phyloP scores from a whole-genome alignment of 768 basidiomycete species.

The Tricholoma saponaceum region DNA sequence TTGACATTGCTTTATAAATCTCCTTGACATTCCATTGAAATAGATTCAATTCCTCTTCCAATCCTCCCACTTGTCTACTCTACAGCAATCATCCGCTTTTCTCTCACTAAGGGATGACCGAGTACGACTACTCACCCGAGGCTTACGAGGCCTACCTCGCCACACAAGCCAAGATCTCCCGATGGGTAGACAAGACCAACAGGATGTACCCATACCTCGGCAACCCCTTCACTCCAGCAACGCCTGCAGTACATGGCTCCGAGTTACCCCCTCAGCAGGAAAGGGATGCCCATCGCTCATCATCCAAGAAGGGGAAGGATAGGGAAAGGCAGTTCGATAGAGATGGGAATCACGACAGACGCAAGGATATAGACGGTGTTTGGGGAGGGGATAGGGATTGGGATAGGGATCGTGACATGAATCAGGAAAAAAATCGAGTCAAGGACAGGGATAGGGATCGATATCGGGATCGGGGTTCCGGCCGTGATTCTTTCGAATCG shows the following conservation, averaged over 20 bases:
- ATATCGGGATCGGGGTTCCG: slow-evolving; percentile 2
- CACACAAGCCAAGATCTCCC: slow-evolving; percentile 12
- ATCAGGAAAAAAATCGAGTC: slow-evolving; percentile 1
- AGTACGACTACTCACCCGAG: slow-evolving; percentile 21
- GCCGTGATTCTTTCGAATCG: slow-evolving; percentile 5
- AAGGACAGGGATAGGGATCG: not conserved
- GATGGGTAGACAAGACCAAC: slow-evolving; percentile 13
- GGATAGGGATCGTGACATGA: slow-evolving; percentile 1
- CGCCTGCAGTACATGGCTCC: slow-evolving; percentile 7
- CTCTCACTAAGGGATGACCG: slow-evolving; percentile 12
- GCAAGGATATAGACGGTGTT: not conserved
- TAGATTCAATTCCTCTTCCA: not conserved
- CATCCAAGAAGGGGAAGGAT: not conserved
- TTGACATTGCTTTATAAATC: not conserved
- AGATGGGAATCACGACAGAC: not conserved
- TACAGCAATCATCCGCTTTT: no score
- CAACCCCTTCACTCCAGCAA: slow-evolving; percentile 11
- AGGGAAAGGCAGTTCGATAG: slow-evolving; percentile 1
- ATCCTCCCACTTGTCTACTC: not conserved
- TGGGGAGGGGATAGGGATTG: not conserved
- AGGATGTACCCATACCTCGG: slow-evolving; percentile 4
- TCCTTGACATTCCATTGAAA: not conserved
- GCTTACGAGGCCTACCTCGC: slow-evolving; percentile 15
- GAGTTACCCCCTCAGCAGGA: not conserved
- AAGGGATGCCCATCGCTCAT: not conserved